Base-by-base conservation (phyloP, 257 asterid species). In the Solanum peruvianum region DNA sequence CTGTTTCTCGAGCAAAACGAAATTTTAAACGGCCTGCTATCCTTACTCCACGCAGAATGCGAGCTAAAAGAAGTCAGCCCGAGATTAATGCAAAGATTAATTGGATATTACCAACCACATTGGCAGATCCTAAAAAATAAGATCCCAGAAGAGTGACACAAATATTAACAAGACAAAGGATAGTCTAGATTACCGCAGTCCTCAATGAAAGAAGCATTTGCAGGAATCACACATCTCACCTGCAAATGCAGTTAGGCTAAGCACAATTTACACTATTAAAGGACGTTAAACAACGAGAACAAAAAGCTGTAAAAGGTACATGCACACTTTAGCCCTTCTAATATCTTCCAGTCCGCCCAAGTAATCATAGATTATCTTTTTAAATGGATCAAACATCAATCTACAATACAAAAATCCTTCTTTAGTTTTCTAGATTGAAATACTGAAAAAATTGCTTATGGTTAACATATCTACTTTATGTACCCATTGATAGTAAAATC, bases 401-500 rank as follows among this genome's bases (percentile, higher is more conserved):
- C 91, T 89, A 86, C 84, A 85, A 85, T 70, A 29, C 41, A 33
- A 70, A 31, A 70, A 11, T 21, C 71, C 45, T 27, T 12, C 27
- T 45, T 45, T 21, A 85, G 87, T 25, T 78, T 70, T 31, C 83
- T 44, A 70, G 11, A 67, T 70, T 44, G 33, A 70, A 47, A 8
- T 23, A 47, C 66, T 16, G 66, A 69, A n/a, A 33, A 76, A 42
- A 41, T 42, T 25, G 33, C 23, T 42, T 12, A 41, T 13, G 35
- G 20, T 23, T 23, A 73, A 25, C 33, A 75, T 41, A 75, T 66
- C 41, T 41, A 37, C 16, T 85, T 16, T 42, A 42, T 56, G 71
- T 52, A 89, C 91, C 90, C 91, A 62, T 89, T 89, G 42, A 89
- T 89, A 7, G 91, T 89, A 66, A 89, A 89, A 64, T 89, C 91